Percentiles rank a stretch among this genome's conserved stretches.
These are phyloP conservation scores for Didymella glomerata DNA, from an alignment of 2,329 filamentous ascomycete species.

Conservation along the genomic window DNA sequence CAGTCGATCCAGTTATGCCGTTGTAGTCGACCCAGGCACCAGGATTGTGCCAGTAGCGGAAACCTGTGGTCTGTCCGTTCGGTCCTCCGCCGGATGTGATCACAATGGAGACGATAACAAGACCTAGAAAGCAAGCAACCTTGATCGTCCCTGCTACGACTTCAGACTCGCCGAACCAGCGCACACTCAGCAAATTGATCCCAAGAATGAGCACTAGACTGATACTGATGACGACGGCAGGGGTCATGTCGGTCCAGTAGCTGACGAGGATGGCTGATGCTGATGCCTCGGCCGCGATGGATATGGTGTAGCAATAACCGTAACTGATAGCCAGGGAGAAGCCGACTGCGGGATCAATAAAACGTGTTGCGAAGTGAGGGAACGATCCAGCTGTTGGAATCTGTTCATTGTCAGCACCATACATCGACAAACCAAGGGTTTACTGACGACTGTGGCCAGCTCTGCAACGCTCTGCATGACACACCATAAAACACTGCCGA, in stretches of 20 bases:
- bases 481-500: constrained; percentile 62
- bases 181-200: constrained; percentile 61
- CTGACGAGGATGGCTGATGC: constrained; percentile 50
- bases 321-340: constrained; percentile 59
- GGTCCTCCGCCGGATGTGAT: constrained; percentile 57
- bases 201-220: constrained; percentile 60
- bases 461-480: constrained; percentile 71
- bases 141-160: constrained; percentile 54
- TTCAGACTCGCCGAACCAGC: constrained; percentile 61
- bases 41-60: constrained; percentile 72
- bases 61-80: constrained; percentile 67
- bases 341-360: constrained; percentile 69
- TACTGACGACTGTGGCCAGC: constrained; percentile 58
- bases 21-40: constrained; percentile 73
- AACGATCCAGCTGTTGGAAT: constrained; percentile 61
- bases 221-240: constrained; percentile 62
- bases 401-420: constrained; percentile 14
- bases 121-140: constrained; percentile 49
- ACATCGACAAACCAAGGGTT: neutral
- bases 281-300: constrained; percentile 59
- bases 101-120: constrained; percentile 34
- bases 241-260: constrained; percentile 61
- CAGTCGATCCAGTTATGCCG: constrained; percentile 56
- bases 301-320: constrained; percentile 57
- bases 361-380: constrained; percentile 68